These are phyloP conservation scores for Solanum neorickii DNA, from an alignment of 257 asterid species.

Conservation along the genomic window DNA sequence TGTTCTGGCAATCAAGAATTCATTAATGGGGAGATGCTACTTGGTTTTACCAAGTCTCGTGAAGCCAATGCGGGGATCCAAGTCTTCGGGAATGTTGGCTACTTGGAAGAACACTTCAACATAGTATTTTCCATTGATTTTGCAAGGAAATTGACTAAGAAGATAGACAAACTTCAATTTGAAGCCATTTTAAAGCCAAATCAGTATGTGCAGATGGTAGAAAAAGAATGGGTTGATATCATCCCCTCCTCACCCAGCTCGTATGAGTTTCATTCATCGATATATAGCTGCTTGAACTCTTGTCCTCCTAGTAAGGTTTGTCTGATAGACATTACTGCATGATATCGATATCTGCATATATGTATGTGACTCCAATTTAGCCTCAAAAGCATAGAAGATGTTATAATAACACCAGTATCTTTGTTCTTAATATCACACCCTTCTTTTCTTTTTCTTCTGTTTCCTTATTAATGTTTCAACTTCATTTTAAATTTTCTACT, in stretches of 20 bases:
- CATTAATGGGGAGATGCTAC: conserved; percentile 22
- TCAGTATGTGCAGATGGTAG: conserved; percentile 41
- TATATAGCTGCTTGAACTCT: conserved; percentile 48
- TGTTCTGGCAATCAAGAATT: conserved; percentile 14
- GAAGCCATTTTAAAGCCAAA: conserved; percentile 33
- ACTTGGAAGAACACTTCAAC: conserved; percentile 27
- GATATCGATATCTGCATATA: background rate
- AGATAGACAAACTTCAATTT: conserved; percentile 38
- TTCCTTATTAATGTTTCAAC: background rate
- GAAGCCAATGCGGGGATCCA: conserved; percentile 51
- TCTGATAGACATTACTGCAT: conserved; percentile 30
- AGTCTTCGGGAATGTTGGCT: conserved; percentile 11
- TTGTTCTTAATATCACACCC: background rate
- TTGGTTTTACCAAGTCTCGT: conserved; percentile 51
- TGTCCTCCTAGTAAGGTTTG: conserved; percentile 40
- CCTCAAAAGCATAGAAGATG: background rate
- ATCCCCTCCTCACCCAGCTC: conserved; percentile 54
- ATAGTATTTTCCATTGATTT: conserved; percentile 54
- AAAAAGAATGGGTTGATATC: conserved; percentile 64
- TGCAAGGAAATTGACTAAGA: conserved; percentile 43
- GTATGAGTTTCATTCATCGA: conserved; percentile 55
- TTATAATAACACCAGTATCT: background rate
- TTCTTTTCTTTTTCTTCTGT: background rate
- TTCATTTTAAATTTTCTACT: background rate
- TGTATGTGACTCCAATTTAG: background rate